Base-by-base conservation (phyloP, 805 yeast species). In the Kodamaea hsintzibuensis region DNA sequence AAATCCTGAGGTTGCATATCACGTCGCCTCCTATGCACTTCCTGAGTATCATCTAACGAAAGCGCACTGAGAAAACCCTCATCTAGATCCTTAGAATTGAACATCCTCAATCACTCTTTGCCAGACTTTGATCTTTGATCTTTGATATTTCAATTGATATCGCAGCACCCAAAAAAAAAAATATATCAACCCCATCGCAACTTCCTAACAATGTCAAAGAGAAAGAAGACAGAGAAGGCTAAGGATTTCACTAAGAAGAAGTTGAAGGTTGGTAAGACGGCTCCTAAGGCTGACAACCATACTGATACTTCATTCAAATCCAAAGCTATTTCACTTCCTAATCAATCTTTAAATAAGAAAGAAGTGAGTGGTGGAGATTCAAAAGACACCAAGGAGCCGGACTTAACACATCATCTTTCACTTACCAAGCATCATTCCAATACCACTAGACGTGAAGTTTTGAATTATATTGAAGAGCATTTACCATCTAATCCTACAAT, bases 241-340 rank as follows among this genome's bases (percentile, higher is more conserved):
- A 87, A 86, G 70, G 96, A 89, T 64, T 89, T 89, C 66, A 78
- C 72, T 50, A 91, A 91, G 68, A 78, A 84, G 55, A 93, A 90
- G 75, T 80, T 95, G 50, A 87, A 81, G 63, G 98, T 95, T 35
- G 99, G 99, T 53, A 95, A 95, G 69, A 76, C 87, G 2, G 82
- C 83, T 16, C 83, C 84, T 5, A 83, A 82, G 57, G 84, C 91
- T 5, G 82, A 84, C 16, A 90, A 91, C 65, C 82, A 80, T 54
- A 95, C 99, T 3, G 93, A 88, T 60, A 90, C 96, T 0, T 86
- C 96, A 0, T 93, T 93, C 71, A 82, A 80, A 44, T 85, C 96
- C 9, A 88, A 84, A 62, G 67, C 82, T 42, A 78, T 81, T 54
- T 70, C 79, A 30, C 69, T 81, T 37, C 83, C 82, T 8, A 70